These are phyloP conservation scores for Chamaenerion angustifolium DNA, from an alignment of 345 rosid species.

Conservation along the genomic window DNA sequence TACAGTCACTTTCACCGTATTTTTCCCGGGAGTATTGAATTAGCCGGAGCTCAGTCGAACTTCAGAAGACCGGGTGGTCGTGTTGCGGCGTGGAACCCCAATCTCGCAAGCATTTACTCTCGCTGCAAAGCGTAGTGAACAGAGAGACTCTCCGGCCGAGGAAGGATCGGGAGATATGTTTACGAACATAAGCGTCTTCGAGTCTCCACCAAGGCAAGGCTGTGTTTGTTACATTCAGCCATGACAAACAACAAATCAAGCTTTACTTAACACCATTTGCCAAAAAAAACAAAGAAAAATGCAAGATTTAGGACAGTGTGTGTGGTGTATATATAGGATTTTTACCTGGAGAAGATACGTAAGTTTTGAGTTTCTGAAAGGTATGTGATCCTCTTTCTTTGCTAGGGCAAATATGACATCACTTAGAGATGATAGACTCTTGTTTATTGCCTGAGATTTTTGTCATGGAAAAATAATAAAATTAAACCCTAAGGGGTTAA, in stretches of 20 bases:
- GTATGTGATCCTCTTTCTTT: slow-evolving; percentile 87
- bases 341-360: slow-evolving; percentile 96
- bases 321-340: neutral
- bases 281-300: neutral
- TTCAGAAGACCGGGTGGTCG: slow-evolving; percentile 31
- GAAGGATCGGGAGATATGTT: slow-evolving; percentile 77
- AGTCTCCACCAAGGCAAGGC: slow-evolving; percentile 98
- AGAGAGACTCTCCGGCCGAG: slow-evolving; percentile 78
- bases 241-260: no score
- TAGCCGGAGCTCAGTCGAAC: slow-evolving; percentile 69
- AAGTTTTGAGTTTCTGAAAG: slow-evolving; percentile 87
- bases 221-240: slow-evolving; percentile 11
- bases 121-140: slow-evolving; percentile 91
- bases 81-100: slow-evolving; percentile 82
- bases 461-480: neutral
- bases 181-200: slow-evolving; percentile 88
- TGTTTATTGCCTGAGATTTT: slow-evolving; percentile 67
- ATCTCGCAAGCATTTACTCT: slow-evolving; percentile 99
- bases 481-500: neutral
- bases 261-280: neutral
- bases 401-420: slow-evolving; percentile 90
- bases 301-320: neutral
- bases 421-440: slow-evolving; percentile 75
- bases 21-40: slow-evolving; percentile 3
- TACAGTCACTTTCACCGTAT: slow-evolving; percentile 1